Percentiles rank a stretch among this genome's conserved stretches.
Evolutionary conservation across 352 stramenopile genomes (phyloP).

Genomic region (Sclerospora graminicola): DNA sequence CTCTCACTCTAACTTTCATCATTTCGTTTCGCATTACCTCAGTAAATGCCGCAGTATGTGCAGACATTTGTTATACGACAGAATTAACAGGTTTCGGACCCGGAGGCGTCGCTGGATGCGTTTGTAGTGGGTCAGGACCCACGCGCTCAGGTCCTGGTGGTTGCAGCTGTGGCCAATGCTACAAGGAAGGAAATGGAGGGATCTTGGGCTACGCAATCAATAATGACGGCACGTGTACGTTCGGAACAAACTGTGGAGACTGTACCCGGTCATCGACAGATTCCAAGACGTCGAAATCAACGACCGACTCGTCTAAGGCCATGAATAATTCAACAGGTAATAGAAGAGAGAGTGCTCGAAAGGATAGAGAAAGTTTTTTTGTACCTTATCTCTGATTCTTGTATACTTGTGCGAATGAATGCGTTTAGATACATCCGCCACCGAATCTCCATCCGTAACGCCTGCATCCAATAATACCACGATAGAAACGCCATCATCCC

Average conservation of each 20-base stretch:
- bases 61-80: conserved; percentile 27
- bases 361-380: no score
- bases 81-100: conserved; percentile 29
- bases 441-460: no score
- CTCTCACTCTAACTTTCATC: background rate
- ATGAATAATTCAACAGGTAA: no score
- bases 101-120: conserved; percentile 17
- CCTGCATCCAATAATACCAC: conserved; percentile 3
- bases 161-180: conserved; percentile 40
- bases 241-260: conserved; percentile 25
- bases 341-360: no score
- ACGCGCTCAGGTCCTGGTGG: conserved; percentile 8
- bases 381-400: no score
- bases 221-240: conserved; percentile 20
- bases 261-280: conserved; percentile 3
- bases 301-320: no score
- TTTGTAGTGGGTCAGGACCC: conserved; percentile 19
- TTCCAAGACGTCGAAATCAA: background rate
- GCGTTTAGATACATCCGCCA: no score
- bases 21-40: conserved; percentile 1
- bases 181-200: conserved; percentile 10
- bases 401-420: no score
- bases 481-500: conserved; percentile 5
- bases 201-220: conserved; percentile 24
- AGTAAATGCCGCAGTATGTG: conserved; percentile 22